phyloP scores from a whole-genome alignment of 345 rosid species.

The Citrus maxima region DNA sequence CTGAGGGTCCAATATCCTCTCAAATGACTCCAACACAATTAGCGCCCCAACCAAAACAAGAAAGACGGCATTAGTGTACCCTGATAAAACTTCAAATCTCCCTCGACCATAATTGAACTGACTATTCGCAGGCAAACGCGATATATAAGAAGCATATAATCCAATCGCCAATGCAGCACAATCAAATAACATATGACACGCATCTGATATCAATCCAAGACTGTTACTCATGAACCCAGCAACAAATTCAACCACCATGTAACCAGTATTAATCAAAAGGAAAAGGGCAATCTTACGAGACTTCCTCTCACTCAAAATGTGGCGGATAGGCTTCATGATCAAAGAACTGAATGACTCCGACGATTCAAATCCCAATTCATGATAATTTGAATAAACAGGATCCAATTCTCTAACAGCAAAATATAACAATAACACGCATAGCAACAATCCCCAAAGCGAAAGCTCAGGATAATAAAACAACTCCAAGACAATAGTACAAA shows the following conservation, averaged over 20 bases:
- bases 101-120: slow-evolving; percentile 97
- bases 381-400: slow-evolving; percentile 41
- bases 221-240: slow-evolving; percentile 97
- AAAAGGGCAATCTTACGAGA: slow-evolving; percentile 92
- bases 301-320: slow-evolving; percentile 89
- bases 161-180: slow-evolving; percentile 98
- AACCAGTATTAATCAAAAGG: slow-evolving; percentile 79
- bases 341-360: slow-evolving; percentile 50
- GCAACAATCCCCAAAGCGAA: slow-evolving; percentile 75
- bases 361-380: slow-evolving; percentile 60
- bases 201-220: slow-evolving; percentile 94
- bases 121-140: slow-evolving; percentile 80
- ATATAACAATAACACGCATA: slow-evolving; percentile 71
- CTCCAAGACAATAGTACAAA: slow-evolving; percentile 72
- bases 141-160: slow-evolving; percentile 86
- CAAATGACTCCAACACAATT: slow-evolving; percentile 89
- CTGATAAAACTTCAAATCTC: slow-evolving; percentile 90
- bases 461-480: slow-evolving; percentile 79
- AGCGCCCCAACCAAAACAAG: slow-evolving; percentile 86
- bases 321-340: slow-evolving; percentile 74
- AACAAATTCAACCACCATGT: slow-evolving; percentile 92
- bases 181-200: slow-evolving; percentile 98
- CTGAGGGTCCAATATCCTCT: slow-evolving; percentile 95
- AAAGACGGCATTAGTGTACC: slow-evolving; percentile 91
- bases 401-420: slow-evolving; percentile 70